Base-by-base conservation (phyloP, 2,329 filamentous ascomycete genomes). In the Xylariaceae sp. region DNA sequence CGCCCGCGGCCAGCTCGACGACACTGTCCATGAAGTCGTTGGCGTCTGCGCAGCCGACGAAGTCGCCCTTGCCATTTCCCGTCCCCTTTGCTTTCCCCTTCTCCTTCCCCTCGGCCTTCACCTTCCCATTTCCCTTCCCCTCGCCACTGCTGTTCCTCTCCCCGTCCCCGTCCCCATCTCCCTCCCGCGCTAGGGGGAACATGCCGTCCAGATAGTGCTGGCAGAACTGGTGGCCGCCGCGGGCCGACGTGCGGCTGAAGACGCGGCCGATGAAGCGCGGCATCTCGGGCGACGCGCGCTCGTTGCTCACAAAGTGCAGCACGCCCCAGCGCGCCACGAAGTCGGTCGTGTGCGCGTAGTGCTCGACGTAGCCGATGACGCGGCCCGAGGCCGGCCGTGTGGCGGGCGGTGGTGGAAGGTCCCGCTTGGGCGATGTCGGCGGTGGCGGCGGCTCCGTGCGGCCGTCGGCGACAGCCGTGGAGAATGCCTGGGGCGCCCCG, bases 271-370 rank as follows among this genome's bases (percentile, higher is more conserved):
- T 65, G 50, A 80, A 81, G 27, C 76, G 68, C 32, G 77, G 74
- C 40, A 79, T 67, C 1, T 54, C 55, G 18, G 44, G 58, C 28
- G 51, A 71, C 1, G 59, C 54, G 2, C 65, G 53, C 16, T 60
- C 57, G 32, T 71, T 68, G 18, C 60, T 66, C 2, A 68, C 65
- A 50, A 84, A 87, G 52, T 83, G 72, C 22, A 90, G 63, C 5
- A 88, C 75, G 2, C 85, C 85, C 70, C 81, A 85, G 8, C 77
- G 62, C 4, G 83, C 72, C 3, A 90, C 83, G 44, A 86, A 83
- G 47, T 92, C 85, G 12, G 67, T 71, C 7, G 70, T 71, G 51
- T 89, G 83, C 3, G 79, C 80, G 49, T 89, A 92, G 56, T 92
- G 85, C 57, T 92, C 85, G 24, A 92, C 80, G 44, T 88, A 70